phyloP scores from a whole-genome alignment of 306 rosid species.

The Amphicarpaea edgeworthii region DNA sequence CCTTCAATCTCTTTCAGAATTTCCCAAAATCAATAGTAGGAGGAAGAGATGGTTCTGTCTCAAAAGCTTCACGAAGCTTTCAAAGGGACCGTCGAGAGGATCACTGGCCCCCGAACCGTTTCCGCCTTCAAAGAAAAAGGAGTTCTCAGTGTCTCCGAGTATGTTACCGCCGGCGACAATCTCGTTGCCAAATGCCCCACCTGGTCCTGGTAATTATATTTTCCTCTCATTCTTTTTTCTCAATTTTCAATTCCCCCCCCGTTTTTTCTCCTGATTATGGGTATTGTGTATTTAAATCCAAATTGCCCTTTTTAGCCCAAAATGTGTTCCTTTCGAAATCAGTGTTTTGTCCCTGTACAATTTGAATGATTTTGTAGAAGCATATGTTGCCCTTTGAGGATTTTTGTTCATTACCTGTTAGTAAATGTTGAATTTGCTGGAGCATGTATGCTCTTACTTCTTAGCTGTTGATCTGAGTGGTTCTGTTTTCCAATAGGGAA shows the following conservation, averaged over 20 bases:
- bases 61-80: conserved; percentile 98
- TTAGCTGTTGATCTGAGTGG: conserved; percentile 7
- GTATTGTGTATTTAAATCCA: neutral
- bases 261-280: neutral
- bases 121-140: conserved; percentile 99
- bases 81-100: conserved; percentile 97
- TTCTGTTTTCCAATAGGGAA: conserved; percentile 65
- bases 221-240: no score
- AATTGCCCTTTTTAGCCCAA: neutral
- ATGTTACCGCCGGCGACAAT: conserved; percentile 86
- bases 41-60: conserved; percentile 71
- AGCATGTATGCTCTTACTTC: neutral
- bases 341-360: neutral
- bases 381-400: neutral
- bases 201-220: conserved; percentile 85
- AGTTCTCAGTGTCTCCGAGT: conserved; percentile 94
- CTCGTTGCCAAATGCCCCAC: conserved; percentile 99
- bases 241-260: neutral
- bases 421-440: neutral
- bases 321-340: neutral
- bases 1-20: neutral
- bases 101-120: conserved; percentile 90
- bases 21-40: neutral
- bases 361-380: neutral
- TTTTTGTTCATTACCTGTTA: conserved; percentile 15